phyloP scores from a whole-genome alignment of 148 eudicot species.

The Camellia granthamiana region DNA sequence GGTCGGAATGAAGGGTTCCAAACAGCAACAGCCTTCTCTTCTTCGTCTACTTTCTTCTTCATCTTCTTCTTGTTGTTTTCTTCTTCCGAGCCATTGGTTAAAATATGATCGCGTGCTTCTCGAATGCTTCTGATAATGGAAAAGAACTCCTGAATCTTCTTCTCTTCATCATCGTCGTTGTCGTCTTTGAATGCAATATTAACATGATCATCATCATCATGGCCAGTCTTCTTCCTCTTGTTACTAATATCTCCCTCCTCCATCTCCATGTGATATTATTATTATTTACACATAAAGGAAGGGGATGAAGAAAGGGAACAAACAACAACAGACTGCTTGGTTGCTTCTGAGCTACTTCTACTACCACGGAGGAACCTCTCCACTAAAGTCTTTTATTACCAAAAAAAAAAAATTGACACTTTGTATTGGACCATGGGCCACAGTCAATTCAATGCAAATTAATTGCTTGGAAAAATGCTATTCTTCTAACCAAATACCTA shows the following conservation, averaged over 20 bases:
- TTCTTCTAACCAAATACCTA: no score
- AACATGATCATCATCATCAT: neutral
- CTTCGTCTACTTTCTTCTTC: neutral
- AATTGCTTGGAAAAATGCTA: no score
- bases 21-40: neutral
- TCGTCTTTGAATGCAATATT: neutral
- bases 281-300: no score
- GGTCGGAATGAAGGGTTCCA: neutral
- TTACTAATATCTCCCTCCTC: neutral
- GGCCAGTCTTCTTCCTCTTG: conserved; percentile 5
- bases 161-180: neutral
- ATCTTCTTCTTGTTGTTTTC: neutral
- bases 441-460: no score
- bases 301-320: no score
- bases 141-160: conserved; percentile 6
- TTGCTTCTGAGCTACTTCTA: no score
- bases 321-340: no score
- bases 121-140: conserved; percentile 6
- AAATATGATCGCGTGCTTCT: neutral
- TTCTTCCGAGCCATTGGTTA: neutral
- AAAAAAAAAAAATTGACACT: no score
- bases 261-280: neutral
- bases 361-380: no score
- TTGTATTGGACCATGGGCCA: no score
- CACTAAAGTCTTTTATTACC: no score